phyloP scores from a whole-genome alignment of 495 filamentous ascomycete genomes.

The Oidiodendron maius region DNA sequence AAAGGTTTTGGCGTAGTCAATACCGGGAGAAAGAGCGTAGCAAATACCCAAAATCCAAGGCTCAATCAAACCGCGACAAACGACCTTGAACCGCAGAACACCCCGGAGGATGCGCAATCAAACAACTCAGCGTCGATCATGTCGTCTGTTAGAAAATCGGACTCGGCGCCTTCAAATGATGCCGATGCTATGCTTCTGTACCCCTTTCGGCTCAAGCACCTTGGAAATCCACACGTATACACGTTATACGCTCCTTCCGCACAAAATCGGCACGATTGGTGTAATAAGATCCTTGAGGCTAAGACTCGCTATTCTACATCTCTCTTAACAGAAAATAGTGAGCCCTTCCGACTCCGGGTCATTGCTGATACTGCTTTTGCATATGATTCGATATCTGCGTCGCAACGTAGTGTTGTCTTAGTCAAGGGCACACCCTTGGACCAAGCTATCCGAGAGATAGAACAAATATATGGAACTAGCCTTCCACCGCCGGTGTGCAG shows the following conservation, averaged over 20 bases:
- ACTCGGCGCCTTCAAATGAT: slow-evolving; percentile 33
- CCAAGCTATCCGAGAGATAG: slow-evolving; percentile 83
- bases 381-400: slow-evolving; percentile 51
- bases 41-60: slow-evolving; percentile 36
- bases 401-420: slow-evolving; percentile 21
- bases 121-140: slow-evolving; percentile 29
- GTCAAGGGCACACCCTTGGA: slow-evolving; percentile 90
- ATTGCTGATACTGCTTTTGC: slow-evolving; percentile 90
- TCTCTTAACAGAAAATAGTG: slow-evolving; percentile 85
- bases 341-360: slow-evolving; percentile 88
- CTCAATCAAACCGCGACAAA: slow-evolving; percentile 19
- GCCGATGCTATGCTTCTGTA: slow-evolving; percentile 78
- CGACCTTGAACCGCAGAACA: slow-evolving; percentile 45
- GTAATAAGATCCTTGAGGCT: slow-evolving; percentile 84
- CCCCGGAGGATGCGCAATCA: slow-evolving; percentile 62
- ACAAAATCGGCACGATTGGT: slow-evolving; percentile 79
- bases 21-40: slow-evolving; percentile 45
- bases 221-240: slow-evolving; percentile 79
- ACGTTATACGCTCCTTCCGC: slow-evolving; percentile 77
- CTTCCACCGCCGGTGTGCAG: slow-evolving; percentile 67
- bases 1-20: slow-evolving; percentile 67
- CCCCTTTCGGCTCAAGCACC: slow-evolving; percentile 93
- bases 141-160: slow-evolving; percentile 42
- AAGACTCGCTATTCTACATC: slow-evolving; percentile 89
- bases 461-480: slow-evolving; percentile 63